phyloP scores from a whole-genome alignment of 2,329 filamentous ascomycete genomes.

The Hymenotorrendiella dingleyae region DNA sequence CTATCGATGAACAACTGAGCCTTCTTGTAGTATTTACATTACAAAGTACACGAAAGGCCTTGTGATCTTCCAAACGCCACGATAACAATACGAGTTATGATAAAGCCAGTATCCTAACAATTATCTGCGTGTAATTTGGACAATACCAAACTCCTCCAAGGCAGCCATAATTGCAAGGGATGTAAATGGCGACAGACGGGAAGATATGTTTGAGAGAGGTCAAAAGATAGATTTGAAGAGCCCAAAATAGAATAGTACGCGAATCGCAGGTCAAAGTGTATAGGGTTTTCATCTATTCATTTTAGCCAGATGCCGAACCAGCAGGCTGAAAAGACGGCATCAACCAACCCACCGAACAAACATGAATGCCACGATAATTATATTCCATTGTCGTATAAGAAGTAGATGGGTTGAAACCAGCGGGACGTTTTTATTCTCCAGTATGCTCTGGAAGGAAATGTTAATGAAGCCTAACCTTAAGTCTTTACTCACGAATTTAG shows the following conservation, averaged over 20 bases:
- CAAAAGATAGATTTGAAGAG: background rate
- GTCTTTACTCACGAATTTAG: background rate
- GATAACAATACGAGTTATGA: constrained; percentile 9
- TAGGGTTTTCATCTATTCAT: constrained; percentile 13
- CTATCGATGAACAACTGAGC: constrained; percentile 4
- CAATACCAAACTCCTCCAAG: constrained; percentile 9
- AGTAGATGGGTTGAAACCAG: constrained; percentile 29
- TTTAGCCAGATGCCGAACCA: constrained; percentile 20
- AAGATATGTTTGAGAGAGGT: constrained; percentile 13
- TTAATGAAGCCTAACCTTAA: constrained; percentile 1
- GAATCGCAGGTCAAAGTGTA: constrained; percentile 7
- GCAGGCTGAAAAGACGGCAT: constrained; percentile 15
- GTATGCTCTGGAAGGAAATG: constrained; percentile 19
- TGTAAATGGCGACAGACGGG: constrained; percentile 11
- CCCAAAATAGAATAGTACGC: constrained; percentile 18
- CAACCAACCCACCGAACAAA: too few species aligned
- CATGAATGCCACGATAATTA: background rate
- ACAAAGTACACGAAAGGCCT: constrained; percentile 4
- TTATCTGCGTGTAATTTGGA: constrained; percentile 6
- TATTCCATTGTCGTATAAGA: constrained; percentile 23
- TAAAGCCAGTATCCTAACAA: constrained; percentile 1
- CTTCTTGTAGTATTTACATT: constrained; percentile 16
- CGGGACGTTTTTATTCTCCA: constrained; percentile 30
- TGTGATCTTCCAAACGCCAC: constrained; percentile 14
- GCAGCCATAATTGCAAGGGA: constrained; percentile 14